Base-by-base conservation (phyloP, 495 filamentous ascomycete genomes). In the Cudoniella acicularis region DNA sequence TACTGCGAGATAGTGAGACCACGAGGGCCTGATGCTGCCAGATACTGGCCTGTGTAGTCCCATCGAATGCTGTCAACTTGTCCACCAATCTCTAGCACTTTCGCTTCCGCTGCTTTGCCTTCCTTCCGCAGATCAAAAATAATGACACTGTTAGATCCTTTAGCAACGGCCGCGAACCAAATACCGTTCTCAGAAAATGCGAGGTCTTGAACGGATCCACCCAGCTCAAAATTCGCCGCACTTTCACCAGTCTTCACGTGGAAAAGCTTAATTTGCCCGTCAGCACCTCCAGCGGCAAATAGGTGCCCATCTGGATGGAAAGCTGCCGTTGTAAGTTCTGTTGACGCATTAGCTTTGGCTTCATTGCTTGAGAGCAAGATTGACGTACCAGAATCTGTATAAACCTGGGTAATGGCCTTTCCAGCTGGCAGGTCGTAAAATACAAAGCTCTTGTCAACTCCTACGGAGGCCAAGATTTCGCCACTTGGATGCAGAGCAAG, bases 241-340 rank as follows among this genome's bases (percentile, higher is more conserved):
- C 80, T 78, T 52, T 80, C 73, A 10, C 88, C 85, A 2, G 83
- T 85, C 68, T 87, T 91, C 49, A 90, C 83, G 65, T 96, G 87
- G 71, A 89, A 98, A 54, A 98, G 78, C 62, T 90, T 88, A 73
- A 97, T 89, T 43, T 89, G 82, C 23, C 88, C 89, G 47, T 87
- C 79, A 21, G 77, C 74, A 13, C 85, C 86, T 60, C 94, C 94
- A 27, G 88, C 86, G 16, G 89, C 92, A 63, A 98, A 82, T n/a
- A 98, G 80, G 64, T 96, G 89, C 27, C 94, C 94, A 72, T 98
- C 94, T 6, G 95, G 94, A 71, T 98, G 94, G 79, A 98, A 97
- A 43, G 85, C 81, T 56, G 86, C 88, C 47, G 87, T 81, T 8
- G 89, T 86, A 20, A 97, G 75, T 60, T 83, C 93, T 94, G 62